Percentiles rank a stretch among this genome's conserved stretches.
Conservation (phyloP, 2,329 filamentous ascomycete species). For the Penicillium freii region DNA sequence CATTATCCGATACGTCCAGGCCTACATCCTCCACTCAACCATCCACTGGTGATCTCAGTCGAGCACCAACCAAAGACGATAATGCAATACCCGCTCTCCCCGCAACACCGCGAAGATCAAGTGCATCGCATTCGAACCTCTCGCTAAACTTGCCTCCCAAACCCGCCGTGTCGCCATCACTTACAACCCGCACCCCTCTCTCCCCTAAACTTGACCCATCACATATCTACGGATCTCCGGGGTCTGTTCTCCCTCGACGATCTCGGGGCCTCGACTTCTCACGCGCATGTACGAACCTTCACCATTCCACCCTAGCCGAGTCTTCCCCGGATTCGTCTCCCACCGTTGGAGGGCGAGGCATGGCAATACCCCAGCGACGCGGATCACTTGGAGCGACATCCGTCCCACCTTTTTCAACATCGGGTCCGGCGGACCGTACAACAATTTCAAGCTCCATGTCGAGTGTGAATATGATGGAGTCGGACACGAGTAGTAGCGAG, state of each 20-base stretch:
- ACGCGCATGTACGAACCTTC: constrained; percentile 85
- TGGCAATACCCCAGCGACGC: constrained; percentile 59
- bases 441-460: constrained; percentile 77
- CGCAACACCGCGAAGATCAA: constrained; percentile 70
- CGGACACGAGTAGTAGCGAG: constrained; percentile 72
- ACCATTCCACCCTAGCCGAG: constrained; percentile 91
- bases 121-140: constrained; percentile 62
- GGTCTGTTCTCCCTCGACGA: constrained; percentile 81
- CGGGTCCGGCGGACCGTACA: constrained; percentile 67
- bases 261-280: constrained; percentile 92
- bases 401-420: constrained; percentile 67
- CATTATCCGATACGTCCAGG: constrained; percentile 64
- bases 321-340: constrained; percentile 89
- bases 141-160: constrained; percentile 67
- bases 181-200: constrained; percentile 63
- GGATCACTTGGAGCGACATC: constrained; percentile 59
- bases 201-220: constrained; percentile 84
- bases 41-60: constrained; percentile 52
- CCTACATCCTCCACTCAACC: constrained; percentile 60
- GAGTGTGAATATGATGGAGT: constrained; percentile 74
- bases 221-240: constrained; percentile 81
- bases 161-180: constrained; percentile 49
- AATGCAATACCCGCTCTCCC: constrained; percentile 56
- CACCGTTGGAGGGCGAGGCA: constrained; percentile 68
- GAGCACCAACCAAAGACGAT: constrained; percentile 65